Conservation (phyloP, 1,284 basidiomycete species). For the Irpex lacteus region DNA sequence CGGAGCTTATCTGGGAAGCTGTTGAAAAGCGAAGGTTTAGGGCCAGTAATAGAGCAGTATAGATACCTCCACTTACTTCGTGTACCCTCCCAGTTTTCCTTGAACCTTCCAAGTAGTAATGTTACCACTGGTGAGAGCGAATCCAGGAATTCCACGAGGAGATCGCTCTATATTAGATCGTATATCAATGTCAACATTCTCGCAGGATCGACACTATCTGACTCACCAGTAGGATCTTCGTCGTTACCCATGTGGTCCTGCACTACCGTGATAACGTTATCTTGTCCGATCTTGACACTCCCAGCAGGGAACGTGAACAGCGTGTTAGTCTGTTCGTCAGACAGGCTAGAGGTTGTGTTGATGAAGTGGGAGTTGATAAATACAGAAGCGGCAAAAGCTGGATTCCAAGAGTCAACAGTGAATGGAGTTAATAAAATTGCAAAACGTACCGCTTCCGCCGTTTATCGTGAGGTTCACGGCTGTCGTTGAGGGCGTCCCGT, state of each 20-base stretch:
- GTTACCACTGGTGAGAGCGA: slow-evolving; percentile 54
- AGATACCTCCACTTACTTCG: slow-evolving; percentile 36
- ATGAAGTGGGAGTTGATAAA: slow-evolving; percentile 79
- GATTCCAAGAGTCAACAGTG: no score
- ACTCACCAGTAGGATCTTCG: slow-evolving; percentile 48
- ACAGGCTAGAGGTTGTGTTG: slow-evolving; percentile 60
- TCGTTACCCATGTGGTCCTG: slow-evolving; percentile 84
- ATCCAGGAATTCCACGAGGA: slow-evolving; percentile 78
- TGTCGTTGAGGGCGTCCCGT: slow-evolving; percentile 51
- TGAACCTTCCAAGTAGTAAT: slow-evolving; percentile 78
- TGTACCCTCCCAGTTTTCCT: slow-evolving; percentile 79
- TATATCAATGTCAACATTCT: not conserved
- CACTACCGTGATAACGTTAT: slow-evolving; percentile 75
- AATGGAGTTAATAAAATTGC: no score
- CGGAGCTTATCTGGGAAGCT: slow-evolving; percentile 70
- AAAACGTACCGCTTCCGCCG: slow-evolving; percentile 49
- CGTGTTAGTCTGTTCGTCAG: slow-evolving; percentile 61
- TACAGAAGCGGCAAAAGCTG: slow-evolving; percentile 66
- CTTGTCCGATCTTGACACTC: slow-evolving; percentile 44
- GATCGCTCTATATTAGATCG: slow-evolving; percentile 44
- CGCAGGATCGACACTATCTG: not conserved
- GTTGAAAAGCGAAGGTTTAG: no score
- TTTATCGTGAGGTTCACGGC: slow-evolving; percentile 73
- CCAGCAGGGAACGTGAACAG: slow-evolving; percentile 59
- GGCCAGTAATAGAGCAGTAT: not conserved